Base-by-base conservation (phyloP, 805 yeast species). In the Candida ovalis region DNA sequence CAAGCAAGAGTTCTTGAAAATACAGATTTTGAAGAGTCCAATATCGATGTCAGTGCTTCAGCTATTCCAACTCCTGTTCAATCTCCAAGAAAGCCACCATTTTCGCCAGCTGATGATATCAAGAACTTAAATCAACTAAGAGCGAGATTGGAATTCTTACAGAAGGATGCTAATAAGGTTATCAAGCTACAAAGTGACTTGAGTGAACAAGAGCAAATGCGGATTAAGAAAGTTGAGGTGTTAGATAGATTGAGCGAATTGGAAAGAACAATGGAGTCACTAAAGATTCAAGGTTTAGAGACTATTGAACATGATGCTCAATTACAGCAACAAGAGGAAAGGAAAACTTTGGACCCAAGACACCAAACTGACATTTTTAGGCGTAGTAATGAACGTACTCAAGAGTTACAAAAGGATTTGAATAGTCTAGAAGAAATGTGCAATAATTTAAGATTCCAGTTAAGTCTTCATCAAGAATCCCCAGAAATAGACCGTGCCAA, bases 1-100 rank as follows among this genome's bases (percentile, higher is more conserved):
- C 87, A 88, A 70, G 97, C 97, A 0, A 72, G 95, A 51, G 87
- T 86, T 59, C 73, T 92, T 49, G 97, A 92, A 63, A 84, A 81
- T 78, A 85, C 87, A 19, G 94, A 89, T 55, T 90, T 88, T 58
- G 84, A 78, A 24, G 87, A 81, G 13, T 54, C 58, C 18, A 39
- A 48, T n/a, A 54, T 49, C 12, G 49, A 48, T 28, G 48, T 53
- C 12, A 7, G 3, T 5, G 17, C 38, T 6, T 35, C 38, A 35
- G 17, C 54, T 1, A 15, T 47, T 25, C 40, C 38, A 9, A 35
- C 43, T 32, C 38, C 37, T 5, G 43, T 27, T 4, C 48, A 27
- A 17, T 36, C 33, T 18, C 39, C 39, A 15, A 23, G 12, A 8
- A 24, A 25, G 40, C 27, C 21, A 39, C 32, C 35, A 17, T 60